Percentiles rank a stretch among this genome's conserved stretches.
Conservation (phyloP, 371 early-diverging fungal species). For the Syncephalastrum racemosum region DNA sequence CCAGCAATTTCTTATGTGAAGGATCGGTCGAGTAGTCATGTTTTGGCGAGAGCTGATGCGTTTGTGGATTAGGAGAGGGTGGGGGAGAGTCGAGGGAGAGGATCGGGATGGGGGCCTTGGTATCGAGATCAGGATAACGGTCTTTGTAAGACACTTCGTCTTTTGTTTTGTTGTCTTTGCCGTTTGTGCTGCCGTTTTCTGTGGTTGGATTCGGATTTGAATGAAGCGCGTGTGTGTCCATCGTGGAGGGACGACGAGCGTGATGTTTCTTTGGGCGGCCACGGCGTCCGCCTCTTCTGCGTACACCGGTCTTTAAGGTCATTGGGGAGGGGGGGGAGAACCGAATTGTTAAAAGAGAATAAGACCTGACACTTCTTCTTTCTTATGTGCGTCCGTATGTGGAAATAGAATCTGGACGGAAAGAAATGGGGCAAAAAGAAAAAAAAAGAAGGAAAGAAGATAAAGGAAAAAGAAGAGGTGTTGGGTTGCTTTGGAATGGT, state of each 20-base stretch:
- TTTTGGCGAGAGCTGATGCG: background rate
- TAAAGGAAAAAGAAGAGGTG: conserved; percentile 2
- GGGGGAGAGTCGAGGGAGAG: conserved; percentile 15
- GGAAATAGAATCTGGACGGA: conserved; percentile 1
- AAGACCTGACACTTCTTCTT: background rate
- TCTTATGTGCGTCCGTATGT: background rate
- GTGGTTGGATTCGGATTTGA: conserved; percentile 2
- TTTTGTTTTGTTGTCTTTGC: conserved; percentile 50
- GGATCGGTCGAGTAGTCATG: background rate
- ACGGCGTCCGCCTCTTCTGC: conserved; percentile 15
- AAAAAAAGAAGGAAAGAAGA: conserved; percentile 4
- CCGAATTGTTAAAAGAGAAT: too few relatives aligned
- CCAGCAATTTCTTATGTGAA: background rate
- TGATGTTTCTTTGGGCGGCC: conserved; percentile 15
- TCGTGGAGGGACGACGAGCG: background rate
- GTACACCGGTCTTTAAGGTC: conserved; percentile 20
- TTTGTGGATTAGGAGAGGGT: conserved; percentile 3
- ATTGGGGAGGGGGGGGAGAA: too few relatives aligned
- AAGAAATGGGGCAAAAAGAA: background rate
- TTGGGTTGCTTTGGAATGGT: background rate
- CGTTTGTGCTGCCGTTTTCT: conserved; percentile 1
- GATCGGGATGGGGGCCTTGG: conserved; percentile 51
- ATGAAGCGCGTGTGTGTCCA: background rate
- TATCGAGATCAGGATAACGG: conserved; percentile 78
- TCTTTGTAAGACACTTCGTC: conserved; percentile 84